Base-by-base conservation (phyloP, 495 filamentous ascomycete species). In the Xylaria scruposa region DNA sequence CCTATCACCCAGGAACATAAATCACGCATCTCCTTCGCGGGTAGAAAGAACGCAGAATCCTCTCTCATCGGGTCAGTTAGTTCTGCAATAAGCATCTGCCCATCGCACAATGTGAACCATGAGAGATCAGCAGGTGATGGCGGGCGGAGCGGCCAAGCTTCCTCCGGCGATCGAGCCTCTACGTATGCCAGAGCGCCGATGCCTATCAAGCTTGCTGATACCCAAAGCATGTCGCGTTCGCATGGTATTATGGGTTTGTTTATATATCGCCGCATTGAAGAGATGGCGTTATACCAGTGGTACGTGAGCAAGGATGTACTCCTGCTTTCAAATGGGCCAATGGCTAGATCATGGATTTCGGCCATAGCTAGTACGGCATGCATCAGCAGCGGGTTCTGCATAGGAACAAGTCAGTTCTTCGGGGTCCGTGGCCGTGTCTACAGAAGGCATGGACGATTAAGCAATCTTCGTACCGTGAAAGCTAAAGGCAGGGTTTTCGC, bases 201-300 rank as follows among this genome's bases (percentile, higher is more conserved):
- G 33, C 82, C 76, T 5, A 84, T 72, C 3, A 85, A 64, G n/a
- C 75, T 78, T 3, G 81, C 78, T 4, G 78, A 76, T 24, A 76
- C 77, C 80, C 78, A 85, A 33, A 86, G 62, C 15, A 81, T 75
- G 68, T 86, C 83, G 13, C 79, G 77, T 8, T 80, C 75, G 1
- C 61, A 33, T 3, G 74, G 70, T 13, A 47, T 61, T 81, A 73
- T 26, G 77, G 77, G 1, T 9, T 7, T 24, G 79, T 79, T n/a
- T 21, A 86, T 74, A 24, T 77, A 75, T 12, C 64, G 63, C 74
- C 81, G 81, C 75, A 85, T 81, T 13, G 82, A 71, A 8, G 75
- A 75, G 13, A 78, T 79, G 62, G 78, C 80, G 26, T 75, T 77
- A 63, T 78, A 82, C 73, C 74, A 77, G 74, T 84, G 83, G 40